A percentile compares a stretch with the other conserved stretches of the same genome.
These are phyloP conservation scores for Ploettnerulaceae sp. DNA, from an alignment of 2,329 filamentous ascomycete genomes.

Conservation along the genomic window DNA sequence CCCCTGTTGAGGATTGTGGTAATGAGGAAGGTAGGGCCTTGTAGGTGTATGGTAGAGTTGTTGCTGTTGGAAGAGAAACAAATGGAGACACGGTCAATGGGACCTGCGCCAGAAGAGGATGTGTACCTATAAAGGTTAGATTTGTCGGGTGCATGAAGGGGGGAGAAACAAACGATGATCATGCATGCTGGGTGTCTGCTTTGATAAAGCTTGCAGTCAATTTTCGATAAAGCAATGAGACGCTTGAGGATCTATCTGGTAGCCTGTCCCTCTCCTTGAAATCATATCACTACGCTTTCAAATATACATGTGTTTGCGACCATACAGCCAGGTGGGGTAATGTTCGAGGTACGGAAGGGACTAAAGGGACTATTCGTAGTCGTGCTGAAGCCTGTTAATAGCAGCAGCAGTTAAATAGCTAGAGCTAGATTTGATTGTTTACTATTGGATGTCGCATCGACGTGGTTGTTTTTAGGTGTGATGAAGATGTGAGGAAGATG, in stretches of 20 bases:
- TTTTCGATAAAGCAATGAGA: neutral
- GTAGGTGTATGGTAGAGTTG: conserved; percentile 94
- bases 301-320: too few species aligned
- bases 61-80: conserved; percentile 80
- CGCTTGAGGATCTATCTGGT: too few species aligned
- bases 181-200: conserved; percentile 24
- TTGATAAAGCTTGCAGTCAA: neutral
- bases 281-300: too few species aligned
- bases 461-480: neutral
- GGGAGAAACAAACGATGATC: conserved; percentile 26
- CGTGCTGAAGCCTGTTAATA: too few species aligned
- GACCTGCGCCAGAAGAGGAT: conserved; percentile 86
- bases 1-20: conserved; percentile 63
- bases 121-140: conserved; percentile 51
- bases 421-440: too few species aligned
- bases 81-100: conserved; percentile 93
- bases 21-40: conserved; percentile 83
- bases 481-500: too few species aligned
- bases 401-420: neutral
- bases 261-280: too few species aligned
- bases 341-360: too few species aligned
- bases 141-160: neutral
- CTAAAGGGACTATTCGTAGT: too few species aligned
- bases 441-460: too few species aligned
- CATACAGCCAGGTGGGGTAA: too few species aligned